These are phyloP conservation scores for Trypanosomatidae sp. DNA, from an alignment of 208 protist genomes.

Conservation along the genomic window DNA sequence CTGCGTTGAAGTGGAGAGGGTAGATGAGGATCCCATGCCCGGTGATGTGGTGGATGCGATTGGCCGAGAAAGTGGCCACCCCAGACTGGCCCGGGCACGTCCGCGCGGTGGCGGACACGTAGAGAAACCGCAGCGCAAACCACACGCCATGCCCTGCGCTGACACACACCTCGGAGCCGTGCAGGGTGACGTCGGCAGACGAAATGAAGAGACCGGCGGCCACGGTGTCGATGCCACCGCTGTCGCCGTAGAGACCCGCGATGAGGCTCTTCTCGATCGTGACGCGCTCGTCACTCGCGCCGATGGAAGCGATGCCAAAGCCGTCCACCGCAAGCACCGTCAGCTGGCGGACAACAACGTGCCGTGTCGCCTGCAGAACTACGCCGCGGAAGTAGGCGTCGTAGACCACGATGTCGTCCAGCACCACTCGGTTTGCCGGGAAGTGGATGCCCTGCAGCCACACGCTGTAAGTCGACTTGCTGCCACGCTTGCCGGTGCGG, in stretches of 20 bases:
- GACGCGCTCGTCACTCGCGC: conserved; percentile 21
- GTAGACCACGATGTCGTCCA: conserved; percentile 30
- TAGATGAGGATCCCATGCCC: conserved; percentile 36
- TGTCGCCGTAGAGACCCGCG: conserved; percentile 2
- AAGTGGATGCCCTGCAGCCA: conserved; percentile 22
- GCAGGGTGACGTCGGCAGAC: conserved; percentile 25
- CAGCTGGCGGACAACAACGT: conserved; percentile 19
- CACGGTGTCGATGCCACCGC: conserved; percentile 33
- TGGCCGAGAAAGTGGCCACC: conserved; percentile 21
- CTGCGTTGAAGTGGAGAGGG: conserved; percentile 33
- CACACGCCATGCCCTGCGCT: conserved; percentile 39
- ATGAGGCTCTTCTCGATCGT: conserved; percentile 23
- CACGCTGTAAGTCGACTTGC: conserved; percentile 26
- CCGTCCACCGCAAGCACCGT: conserved; percentile 29
- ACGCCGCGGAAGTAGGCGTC: conserved; percentile 44
- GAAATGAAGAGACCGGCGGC: conserved; percentile 29
- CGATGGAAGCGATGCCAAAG: conserved; percentile 32
- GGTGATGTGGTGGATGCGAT: conserved; percentile 26
- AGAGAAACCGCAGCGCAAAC: conserved; percentile 37
- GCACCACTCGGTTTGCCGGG: conserved; percentile 12
- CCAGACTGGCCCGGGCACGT: conserved; percentile 24
- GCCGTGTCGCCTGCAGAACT: conserved; percentile 30
- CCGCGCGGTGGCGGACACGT: conserved; percentile 12
- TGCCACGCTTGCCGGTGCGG: conserved; percentile 42
- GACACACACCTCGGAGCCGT: conserved; percentile 19